These are phyloP conservation scores for Naematelia aurantialba DNA, from an alignment of 768 basidiomycete genomes.

Conservation along the genomic window DNA sequence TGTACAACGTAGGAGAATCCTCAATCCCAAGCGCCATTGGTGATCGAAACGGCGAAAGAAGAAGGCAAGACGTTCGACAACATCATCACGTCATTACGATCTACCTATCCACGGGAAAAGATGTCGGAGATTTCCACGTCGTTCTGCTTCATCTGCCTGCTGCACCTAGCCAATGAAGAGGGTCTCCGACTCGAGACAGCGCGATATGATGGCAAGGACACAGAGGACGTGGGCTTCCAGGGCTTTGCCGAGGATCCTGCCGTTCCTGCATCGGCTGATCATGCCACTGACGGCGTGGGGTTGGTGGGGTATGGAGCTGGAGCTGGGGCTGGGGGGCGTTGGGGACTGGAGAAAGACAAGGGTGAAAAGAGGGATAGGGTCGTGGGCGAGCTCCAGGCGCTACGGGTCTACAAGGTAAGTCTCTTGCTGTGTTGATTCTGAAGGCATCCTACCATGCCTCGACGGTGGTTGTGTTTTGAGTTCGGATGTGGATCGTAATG, in stretches of 20 bases:
- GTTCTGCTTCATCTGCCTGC: constrained; percentile 96
- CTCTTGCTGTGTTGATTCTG: background rate
- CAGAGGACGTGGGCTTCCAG: constrained; percentile 41
- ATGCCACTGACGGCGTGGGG: background rate
- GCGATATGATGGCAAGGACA: constrained; percentile 42
- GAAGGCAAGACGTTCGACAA: constrained; percentile 50
- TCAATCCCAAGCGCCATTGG: background rate
- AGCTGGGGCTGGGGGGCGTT: constrained; percentile 12
- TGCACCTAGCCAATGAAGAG: constrained; percentile 95
- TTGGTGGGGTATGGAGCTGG: constrained; percentile 6
- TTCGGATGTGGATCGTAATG: background rate
- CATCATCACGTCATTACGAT: constrained; percentile 76
- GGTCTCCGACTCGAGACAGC: constrained; percentile 70
- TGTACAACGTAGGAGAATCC: too few relatives aligned
- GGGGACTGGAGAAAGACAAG: constrained; percentile 28
- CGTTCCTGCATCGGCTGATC: background rate
- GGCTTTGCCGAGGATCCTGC: constrained; percentile 21
- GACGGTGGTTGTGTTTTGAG: background rate
- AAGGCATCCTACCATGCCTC: background rate
- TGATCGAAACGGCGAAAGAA: constrained; percentile 28
- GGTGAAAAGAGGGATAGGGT: constrained; percentile 38
- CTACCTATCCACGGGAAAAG: constrained; percentile 83
- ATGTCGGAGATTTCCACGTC: constrained; percentile 98
- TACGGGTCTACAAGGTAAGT: constrained; percentile 47
- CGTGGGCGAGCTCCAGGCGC: constrained; percentile 47